phyloP scores from a whole-genome alignment of 225 moss, liverwort and hornwort species.

The Sphagnum contortum region DNA sequence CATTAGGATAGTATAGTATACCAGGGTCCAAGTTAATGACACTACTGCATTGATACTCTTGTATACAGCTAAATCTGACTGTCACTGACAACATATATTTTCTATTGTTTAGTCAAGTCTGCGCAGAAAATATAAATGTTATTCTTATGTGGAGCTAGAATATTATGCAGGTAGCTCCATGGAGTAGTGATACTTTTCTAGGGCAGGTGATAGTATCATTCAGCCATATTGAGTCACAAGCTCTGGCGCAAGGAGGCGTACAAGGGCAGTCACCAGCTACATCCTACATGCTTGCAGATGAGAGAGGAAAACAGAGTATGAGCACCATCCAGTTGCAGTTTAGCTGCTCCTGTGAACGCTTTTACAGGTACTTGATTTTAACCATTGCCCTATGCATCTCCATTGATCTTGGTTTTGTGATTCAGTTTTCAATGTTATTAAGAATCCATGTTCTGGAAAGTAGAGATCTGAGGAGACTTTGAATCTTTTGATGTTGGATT shows the following conservation, averaged over 20 bases:
- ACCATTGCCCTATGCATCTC: no score
- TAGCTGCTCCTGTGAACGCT: conserved; percentile 28
- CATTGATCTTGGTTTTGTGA: not conserved
- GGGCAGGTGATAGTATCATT: conserved; percentile 34
- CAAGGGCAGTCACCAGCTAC: conserved; percentile 37
- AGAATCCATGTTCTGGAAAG: no score
- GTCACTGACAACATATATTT: no score
- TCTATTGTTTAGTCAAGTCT: no score
- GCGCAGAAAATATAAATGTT: no score
- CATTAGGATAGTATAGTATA: no score
- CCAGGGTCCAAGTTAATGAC: no score
- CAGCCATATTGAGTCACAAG: conserved; percentile 39
- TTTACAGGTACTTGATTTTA: conserved; percentile 17
- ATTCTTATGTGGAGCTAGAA: no score
- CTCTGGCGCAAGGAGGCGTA: conserved; percentile 24
- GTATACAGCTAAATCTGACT: no score
- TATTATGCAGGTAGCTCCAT: conserved; percentile 22
- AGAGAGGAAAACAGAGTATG: conserved; percentile 18
- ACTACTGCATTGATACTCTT: no score
- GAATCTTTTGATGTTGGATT: no score
- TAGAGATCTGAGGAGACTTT: no score
- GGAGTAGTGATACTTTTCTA: conserved; percentile 33
- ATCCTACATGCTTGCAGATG: conserved; percentile 34
- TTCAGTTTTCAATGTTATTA: not conserved
- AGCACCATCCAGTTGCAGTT: conserved; percentile 33